These are phyloP conservation scores for Fonsecaea nubica DNA, from an alignment of 2,329 filamentous ascomycete genomes.

Conservation along the genomic window DNA sequence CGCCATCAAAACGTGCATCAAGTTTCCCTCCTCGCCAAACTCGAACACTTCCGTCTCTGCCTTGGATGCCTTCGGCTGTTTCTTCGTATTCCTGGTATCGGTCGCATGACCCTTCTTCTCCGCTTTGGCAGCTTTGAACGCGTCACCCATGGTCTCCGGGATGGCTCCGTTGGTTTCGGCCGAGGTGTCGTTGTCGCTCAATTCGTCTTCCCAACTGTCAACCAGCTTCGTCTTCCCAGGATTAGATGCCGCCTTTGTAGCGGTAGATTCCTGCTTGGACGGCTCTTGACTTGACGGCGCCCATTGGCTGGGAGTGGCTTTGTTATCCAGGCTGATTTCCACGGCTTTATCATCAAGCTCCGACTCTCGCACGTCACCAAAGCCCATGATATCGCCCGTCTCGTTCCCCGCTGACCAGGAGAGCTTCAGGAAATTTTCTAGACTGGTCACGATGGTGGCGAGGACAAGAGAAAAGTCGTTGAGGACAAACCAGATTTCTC, in stretches of 20 bases:
- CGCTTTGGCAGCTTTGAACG: not conserved
- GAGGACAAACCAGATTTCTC: not conserved
- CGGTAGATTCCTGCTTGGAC: not conserved
- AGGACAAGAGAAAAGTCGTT: conserved; percentile 1
- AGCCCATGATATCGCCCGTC: not conserved
- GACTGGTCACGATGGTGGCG: not conserved
- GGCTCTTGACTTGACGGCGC: not conserved
- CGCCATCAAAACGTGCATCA: not conserved
- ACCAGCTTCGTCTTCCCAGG: not conserved
- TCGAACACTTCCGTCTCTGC: not conserved
- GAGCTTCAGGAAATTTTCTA: not conserved
- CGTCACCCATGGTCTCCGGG: not conserved
- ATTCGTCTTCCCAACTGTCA: not conserved
- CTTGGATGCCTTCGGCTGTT: not conserved
- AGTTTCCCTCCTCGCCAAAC: not conserved
- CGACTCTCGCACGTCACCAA: not conserved
- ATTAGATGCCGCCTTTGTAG: not conserved
- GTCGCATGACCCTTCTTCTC: not conserved
- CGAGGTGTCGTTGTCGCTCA: not conserved
- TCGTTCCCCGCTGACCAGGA: not conserved
- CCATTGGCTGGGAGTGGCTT: not conserved
- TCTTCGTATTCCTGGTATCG: not conserved
- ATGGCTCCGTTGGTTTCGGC: not conserved
- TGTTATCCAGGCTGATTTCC: not conserved
- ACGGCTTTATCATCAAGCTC: not conserved